Evolutionary conservation across 495 filamentous ascomycete genomes (phyloP).

Genomic region (Neurospora tetraspora): DNA sequence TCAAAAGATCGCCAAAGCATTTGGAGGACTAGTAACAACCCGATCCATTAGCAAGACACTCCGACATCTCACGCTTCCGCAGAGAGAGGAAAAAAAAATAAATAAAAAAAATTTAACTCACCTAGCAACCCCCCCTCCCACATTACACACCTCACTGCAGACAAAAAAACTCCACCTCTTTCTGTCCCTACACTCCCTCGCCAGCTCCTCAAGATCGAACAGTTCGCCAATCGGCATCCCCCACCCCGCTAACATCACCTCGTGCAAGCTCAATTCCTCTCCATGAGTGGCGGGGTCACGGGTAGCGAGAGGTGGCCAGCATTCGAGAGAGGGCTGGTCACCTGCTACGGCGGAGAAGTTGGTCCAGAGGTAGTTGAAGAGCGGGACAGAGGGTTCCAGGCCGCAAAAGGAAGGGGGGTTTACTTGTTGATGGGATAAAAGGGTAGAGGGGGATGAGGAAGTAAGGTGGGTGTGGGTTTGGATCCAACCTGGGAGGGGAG

Average conservation of each 20-base stretch:
- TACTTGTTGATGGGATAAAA: constrained; percentile 19
- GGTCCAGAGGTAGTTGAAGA: constrained; percentile 28
- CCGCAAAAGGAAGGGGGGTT: too few relatives aligned
- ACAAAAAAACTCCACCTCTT: constrained; percentile 39
- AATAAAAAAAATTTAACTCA: neutral
- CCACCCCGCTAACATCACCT: constrained; percentile 39
- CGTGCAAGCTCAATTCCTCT: constrained; percentile 24
- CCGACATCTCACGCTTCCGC: neutral
- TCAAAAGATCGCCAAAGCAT: constrained; percentile 24
- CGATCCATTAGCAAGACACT: neutral
- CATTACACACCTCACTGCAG: constrained; percentile 36
- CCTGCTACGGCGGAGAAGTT: constrained; percentile 43
- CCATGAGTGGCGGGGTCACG: neutral
- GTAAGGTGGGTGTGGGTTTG: constrained; percentile 13
- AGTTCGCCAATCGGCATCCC: constrained; percentile 41
- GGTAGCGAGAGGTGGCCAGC: constrained; percentile 18
- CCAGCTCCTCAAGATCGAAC: constrained; percentile 36
- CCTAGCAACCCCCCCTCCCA: constrained; percentile 37
- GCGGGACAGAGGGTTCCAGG: neutral
- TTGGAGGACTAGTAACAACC: constrained; percentile 30
- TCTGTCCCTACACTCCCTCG: constrained; percentile 20
- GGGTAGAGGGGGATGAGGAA: constrained; percentile 16
- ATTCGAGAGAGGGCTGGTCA: constrained; percentile 43
- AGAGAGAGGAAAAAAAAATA: neutral
- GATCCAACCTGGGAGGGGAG: constrained; percentile 31